Evolutionary conservation across 2,329 filamentous ascomycete species (phyloP).

Genomic region (Hypomyces rosellus): DNA sequence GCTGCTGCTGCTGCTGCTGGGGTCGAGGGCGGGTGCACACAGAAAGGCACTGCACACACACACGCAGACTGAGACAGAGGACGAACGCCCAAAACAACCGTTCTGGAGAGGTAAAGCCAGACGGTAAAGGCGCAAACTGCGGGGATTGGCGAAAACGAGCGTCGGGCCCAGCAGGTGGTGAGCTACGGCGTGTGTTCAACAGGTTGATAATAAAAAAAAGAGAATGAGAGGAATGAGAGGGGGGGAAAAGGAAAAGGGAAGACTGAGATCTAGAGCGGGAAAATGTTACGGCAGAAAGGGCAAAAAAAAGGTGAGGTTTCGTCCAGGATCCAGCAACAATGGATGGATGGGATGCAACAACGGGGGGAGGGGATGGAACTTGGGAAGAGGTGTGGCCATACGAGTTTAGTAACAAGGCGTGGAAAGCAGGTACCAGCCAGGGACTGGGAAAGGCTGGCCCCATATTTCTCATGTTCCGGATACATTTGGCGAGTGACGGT

Average conservation of each 20-base stretch:
- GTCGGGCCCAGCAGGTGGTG: background rate
- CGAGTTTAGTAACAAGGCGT: background rate
- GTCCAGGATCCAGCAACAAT: too few relatives aligned
- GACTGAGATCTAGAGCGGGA: background rate
- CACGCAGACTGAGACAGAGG: background rate
- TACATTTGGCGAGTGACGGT: slow-evolving; percentile 1
- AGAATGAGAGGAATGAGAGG: background rate
- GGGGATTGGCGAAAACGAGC: background rate
- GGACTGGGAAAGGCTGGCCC: background rate
- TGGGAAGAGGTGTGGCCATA: too few relatives aligned
- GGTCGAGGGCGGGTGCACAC: background rate
- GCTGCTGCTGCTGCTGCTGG: background rate
- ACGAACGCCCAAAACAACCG: too few relatives aligned
- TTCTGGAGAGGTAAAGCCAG: too few relatives aligned
- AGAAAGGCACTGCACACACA: background rate
- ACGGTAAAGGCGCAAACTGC: too few relatives aligned
- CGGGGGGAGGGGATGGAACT: too few relatives aligned
- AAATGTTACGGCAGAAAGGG: background rate
- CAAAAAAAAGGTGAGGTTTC: background rate
- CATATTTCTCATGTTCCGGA: background rate
- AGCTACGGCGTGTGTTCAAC: background rate
- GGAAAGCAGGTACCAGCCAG: slow-evolving; percentile 12
- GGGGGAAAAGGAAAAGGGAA: background rate
- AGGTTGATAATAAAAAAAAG: background rate
- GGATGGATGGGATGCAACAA: too few relatives aligned